These are phyloP conservation scores for Diplodia corticola DNA, from an alignment of 2,329 filamentous ascomycete species.

Conservation along the genomic window DNA sequence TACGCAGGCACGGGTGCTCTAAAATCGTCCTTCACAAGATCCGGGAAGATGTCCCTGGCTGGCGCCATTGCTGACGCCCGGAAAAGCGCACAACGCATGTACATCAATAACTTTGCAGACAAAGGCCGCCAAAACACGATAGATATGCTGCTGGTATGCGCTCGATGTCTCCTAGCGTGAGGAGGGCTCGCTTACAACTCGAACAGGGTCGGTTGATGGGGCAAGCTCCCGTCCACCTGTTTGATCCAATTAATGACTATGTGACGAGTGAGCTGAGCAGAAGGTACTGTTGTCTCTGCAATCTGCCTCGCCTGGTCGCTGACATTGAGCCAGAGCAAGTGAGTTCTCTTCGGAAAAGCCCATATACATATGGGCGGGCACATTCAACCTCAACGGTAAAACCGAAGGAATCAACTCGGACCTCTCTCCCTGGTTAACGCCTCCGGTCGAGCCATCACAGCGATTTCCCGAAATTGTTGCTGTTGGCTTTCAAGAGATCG, in stretches of 20 bases:
- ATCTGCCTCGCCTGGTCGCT: not conserved
- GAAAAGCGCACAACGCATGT: slow-evolving; percentile 90
- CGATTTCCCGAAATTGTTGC: slow-evolving; percentile 81
- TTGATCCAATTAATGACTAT: slow-evolving; percentile 91
- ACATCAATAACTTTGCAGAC: slow-evolving; percentile 97
- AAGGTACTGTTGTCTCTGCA: slow-evolving; percentile 30
- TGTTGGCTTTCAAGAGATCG: slow-evolving; percentile 95
- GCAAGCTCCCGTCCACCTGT: slow-evolving; percentile 80
- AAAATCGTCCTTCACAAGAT: slow-evolving; percentile 91
- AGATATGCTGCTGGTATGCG: slow-evolving; percentile 69
- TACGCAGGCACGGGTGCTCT: slow-evolving; percentile 95
- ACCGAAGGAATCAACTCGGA: slow-evolving; percentile 76
- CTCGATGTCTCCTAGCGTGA: not conserved
- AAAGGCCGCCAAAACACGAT: slow-evolving; percentile 92
- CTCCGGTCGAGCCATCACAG: slow-evolving; percentile 57
- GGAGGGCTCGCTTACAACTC: not conserved
- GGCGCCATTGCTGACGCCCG: slow-evolving; percentile 92
- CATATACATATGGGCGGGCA: slow-evolving; percentile 82
- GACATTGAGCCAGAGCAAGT: slow-evolving; percentile 45
- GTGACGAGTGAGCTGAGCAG: slow-evolving; percentile 75
- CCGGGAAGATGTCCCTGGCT: slow-evolving; percentile 92
- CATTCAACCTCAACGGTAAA: slow-evolving; percentile 92
- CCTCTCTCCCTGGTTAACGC: slow-evolving; percentile 82
- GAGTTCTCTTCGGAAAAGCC: slow-evolving; percentile 75
- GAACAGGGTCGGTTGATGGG: slow-evolving; percentile 71